phyloP scores from a whole-genome alignment of 1,284 basidiomycete species.

The Papiliotrema nemorosa region DNA sequence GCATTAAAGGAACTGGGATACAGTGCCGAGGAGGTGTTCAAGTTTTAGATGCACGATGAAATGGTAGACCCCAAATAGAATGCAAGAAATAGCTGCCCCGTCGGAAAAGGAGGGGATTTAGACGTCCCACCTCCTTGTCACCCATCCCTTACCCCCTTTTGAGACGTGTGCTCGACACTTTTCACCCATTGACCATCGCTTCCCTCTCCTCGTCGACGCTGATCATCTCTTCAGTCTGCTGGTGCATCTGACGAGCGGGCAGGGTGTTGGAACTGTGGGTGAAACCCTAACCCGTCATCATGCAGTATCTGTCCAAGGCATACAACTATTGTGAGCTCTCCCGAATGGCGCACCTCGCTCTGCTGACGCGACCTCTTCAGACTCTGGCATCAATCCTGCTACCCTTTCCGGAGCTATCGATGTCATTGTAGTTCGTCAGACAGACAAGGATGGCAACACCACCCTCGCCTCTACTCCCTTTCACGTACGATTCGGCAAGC shows the following conservation, averaged over 20 bases:
- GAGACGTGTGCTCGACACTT: too few species aligned
- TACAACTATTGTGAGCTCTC: slow-evolving; percentile 48
- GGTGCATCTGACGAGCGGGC: too few species aligned
- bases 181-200: too few species aligned
- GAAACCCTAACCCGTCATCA: slow-evolving; percentile 6
- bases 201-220: too few species aligned
- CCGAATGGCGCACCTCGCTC: too few species aligned
- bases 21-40: slow-evolving; percentile 61
- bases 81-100: background rate
- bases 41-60: slow-evolving; percentile 38
- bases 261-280: too few species aligned
- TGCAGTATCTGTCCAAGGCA: slow-evolving; percentile 48
- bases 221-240: background rate
- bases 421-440: slow-evolving; percentile 85
- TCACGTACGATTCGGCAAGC: slow-evolving; percentile 97
- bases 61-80: background rate
- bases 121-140: too few species aligned
- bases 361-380: slow-evolving; percentile 18
- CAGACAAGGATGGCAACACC: slow-evolving; percentile 56
- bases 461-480: slow-evolving; percentile 92
- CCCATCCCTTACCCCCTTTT: too few species aligned
- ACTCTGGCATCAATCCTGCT: slow-evolving; percentile 73
- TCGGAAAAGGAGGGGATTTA: too few species aligned
- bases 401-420: slow-evolving; percentile 96
- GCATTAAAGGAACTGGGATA: slow-evolving; percentile 84